Evolutionary conservation across 768 basidiomycete species (phyloP).

Genomic region (Hebeloma cylindrosporum): DNA sequence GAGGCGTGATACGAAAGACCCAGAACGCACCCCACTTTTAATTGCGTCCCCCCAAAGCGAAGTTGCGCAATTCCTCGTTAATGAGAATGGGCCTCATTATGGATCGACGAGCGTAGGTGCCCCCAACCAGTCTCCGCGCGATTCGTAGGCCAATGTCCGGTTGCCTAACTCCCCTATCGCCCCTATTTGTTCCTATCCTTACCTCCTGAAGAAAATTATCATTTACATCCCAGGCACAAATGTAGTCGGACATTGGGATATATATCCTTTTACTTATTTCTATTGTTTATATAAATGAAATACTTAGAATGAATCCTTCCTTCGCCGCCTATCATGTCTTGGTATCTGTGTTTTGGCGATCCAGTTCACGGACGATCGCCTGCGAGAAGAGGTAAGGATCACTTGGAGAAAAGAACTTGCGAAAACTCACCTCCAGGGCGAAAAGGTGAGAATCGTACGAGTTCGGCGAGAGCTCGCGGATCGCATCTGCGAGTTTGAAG

Average conservation of each 20-base stretch:
- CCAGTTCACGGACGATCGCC: conserved; percentile 9
- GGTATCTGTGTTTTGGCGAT: not conserved
- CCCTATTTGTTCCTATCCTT: no score
- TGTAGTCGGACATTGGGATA: no score
- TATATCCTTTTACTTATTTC: no score
- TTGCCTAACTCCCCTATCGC: not conserved
- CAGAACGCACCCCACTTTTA: conserved; percentile 41
- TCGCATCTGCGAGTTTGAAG: conserved; percentile 70
- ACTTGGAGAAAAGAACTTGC: not conserved
- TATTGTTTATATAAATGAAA: no score
- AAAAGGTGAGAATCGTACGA: conserved; percentile 77
- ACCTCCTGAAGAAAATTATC: no score
- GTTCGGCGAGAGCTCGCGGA: conserved; percentile 71
- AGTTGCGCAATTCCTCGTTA: no score
- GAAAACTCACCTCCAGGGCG: conserved; percentile 65
- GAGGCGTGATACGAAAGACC: conserved; percentile 25
- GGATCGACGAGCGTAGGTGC: conserved; percentile 6
- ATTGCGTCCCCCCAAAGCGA: conserved; percentile 1
- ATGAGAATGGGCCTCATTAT: conserved; percentile 2
- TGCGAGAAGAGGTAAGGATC: not conserved
- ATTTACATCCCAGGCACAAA: no score
- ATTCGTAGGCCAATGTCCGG: not conserved
- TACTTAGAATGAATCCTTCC: no score
- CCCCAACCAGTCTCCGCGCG: conserved; percentile 21
- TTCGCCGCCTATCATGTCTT: not conserved